These are phyloP conservation scores for Blastobotrys capitulatus DNA, from an alignment of 1,139 yeast species.

Conservation along the genomic window DNA sequence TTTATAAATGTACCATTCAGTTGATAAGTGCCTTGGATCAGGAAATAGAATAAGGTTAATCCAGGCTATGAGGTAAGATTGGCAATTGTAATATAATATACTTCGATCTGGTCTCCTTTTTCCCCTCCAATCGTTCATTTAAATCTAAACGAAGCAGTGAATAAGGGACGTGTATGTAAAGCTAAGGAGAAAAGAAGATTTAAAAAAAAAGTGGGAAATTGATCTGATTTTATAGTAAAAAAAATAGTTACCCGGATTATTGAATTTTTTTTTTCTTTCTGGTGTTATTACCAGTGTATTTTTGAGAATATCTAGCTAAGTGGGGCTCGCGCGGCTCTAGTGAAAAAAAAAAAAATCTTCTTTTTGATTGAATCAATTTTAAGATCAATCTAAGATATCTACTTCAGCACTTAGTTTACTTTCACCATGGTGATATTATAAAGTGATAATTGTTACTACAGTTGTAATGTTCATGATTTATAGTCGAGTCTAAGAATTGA, in stretches of 20 bases:
- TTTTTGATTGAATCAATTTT: no score
- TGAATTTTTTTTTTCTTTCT: no score
- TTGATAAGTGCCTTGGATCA: conserved; percentile 8
- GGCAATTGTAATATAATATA: not conserved
- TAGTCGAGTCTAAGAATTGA: no score
- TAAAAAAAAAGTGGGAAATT: not conserved
- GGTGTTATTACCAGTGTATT: no score
- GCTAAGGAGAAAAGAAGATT: conserved; percentile 8
- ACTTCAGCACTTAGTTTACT: no score
- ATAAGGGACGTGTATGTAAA: conserved; percentile 13
- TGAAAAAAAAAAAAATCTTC: no score
- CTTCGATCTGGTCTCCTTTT: conserved; percentile 12
- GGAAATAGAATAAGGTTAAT: not conserved
- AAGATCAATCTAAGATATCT: no score
- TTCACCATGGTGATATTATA: no score
- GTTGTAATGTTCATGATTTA: no score
- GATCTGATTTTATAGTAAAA: not conserved
- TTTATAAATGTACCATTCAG: conserved; percentile 7
- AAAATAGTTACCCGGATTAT: not conserved
- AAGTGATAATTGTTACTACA: no score
- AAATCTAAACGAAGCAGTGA: conserved; percentile 12
- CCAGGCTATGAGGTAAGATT: conserved; percentile 15
- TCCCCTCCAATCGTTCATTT: conserved; percentile 15
- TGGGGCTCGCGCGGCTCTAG: no score
- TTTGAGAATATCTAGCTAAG: no score